These are phyloP conservation scores for Pleurotus giganteus DNA, from an alignment of 768 basidiomycete genomes.

Conservation along the genomic window DNA sequence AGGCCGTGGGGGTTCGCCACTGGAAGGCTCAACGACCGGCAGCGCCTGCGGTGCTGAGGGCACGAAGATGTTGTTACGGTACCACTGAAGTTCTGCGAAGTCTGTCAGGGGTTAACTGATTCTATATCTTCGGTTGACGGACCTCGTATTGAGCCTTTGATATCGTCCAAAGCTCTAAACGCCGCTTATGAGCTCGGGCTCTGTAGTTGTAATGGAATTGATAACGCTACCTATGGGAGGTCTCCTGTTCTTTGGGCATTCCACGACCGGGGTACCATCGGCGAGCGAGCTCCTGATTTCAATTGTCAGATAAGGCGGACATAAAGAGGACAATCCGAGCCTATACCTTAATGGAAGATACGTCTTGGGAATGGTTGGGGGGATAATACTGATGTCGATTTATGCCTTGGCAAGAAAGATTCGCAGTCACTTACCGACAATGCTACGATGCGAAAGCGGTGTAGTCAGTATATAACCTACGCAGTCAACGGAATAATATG, in stretches of 20 bases:
- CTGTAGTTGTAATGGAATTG: not conserved
- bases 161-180: slow-evolving; percentile 79
- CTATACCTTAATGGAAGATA: slow-evolving; percentile 76
- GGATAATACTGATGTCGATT: not conserved
- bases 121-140: not conserved
- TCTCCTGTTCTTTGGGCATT: slow-evolving; percentile 33
- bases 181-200: not conserved
- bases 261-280: slow-evolving; percentile 61
- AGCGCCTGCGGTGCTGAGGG: slow-evolving; percentile 19
- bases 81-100: slow-evolving; percentile 73
- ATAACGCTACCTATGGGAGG: slow-evolving; percentile 54
- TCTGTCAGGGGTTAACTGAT: not conserved
- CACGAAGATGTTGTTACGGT: slow-evolving; percentile 71
- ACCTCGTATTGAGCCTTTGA: slow-evolving; percentile 50
- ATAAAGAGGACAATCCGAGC: not conserved
- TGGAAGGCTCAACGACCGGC: not conserved
- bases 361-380: slow-evolving; percentile 56
- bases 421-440: slow-evolving; percentile 16
- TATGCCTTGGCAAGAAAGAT: not conserved
- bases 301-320: not conserved
- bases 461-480: not conserved
- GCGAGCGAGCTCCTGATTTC: slow-evolving; percentile 61
- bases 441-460: slow-evolving; percentile 11
- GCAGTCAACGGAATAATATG: slow-evolving; percentile 7
- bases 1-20: not conserved